Conservation (phyloP, 371 early-diverging fungal species). For the Mortierella sp. region DNA sequence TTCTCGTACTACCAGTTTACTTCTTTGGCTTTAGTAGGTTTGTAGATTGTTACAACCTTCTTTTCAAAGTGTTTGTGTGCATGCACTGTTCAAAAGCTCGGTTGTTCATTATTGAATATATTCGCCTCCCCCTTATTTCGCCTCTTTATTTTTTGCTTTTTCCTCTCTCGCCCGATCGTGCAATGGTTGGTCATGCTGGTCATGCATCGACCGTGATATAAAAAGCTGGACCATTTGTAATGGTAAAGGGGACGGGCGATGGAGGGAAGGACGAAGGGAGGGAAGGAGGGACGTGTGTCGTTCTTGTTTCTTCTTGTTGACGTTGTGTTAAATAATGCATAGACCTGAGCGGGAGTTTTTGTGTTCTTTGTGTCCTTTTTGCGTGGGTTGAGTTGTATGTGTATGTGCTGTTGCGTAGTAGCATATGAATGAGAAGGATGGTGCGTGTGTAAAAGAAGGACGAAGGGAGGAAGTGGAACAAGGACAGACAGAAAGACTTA, state of each 20-base stretch:
- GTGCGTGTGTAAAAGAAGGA: constrained; percentile 1
- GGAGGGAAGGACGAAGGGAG: not conserved
- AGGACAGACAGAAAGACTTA: constrained; percentile 39
- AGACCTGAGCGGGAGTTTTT: not conserved
- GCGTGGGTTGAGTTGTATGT: too few species aligned
- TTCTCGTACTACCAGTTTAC: not conserved
- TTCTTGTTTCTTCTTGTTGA: not conserved
- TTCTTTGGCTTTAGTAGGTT: not conserved
- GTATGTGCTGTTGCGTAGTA: not conserved
- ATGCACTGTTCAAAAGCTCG: not conserved
- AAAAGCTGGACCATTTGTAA: not conserved
- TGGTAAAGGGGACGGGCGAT: not conserved
- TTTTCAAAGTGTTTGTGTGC: not conserved
- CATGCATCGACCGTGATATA: constrained; percentile 7
- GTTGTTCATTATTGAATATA: not conserved
- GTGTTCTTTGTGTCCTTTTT: not conserved
- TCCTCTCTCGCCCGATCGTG: not conserved
- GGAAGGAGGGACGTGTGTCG: not conserved
- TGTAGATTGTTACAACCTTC: not conserved
- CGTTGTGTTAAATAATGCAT: not conserved
- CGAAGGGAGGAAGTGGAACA: too few species aligned
- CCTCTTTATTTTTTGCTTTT: not conserved
- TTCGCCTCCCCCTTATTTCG: not conserved
- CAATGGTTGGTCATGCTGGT: not conserved
- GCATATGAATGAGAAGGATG: not conserved